Evolutionary conservation across 352 stramenopile species (phyloP), one percentile per base, ranked within the genome.

Genomic region (Saprolegnia diclina): DNA sequence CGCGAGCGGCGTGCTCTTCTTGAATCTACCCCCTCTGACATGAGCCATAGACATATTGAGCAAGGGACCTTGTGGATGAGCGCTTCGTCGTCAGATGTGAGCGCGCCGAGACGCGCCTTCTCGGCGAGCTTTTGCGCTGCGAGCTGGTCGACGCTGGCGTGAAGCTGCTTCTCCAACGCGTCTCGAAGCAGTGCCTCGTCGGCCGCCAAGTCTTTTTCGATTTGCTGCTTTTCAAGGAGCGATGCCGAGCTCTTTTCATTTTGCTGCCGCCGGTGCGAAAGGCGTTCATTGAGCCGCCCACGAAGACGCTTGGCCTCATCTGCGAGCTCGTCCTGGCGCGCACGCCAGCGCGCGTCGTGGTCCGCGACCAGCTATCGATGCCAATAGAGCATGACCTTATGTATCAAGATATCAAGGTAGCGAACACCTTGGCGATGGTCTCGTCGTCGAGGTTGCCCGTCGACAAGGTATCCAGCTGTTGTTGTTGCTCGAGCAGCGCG

Each of bases 191-290:
- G 56, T 0, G 71, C 69, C 55, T 76, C 55, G 46, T 80, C 57
- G 16, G 66, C 62, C 10, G 50, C 48, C 44, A 59, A 46, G 13
- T 82, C 76, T 67, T 81, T 80, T 24, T 76, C 65, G n/a, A 79
- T 76, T 48, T 83, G 74, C 9, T 76, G 72, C 37, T 69, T 77
- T 1, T 81, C 73, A 22, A 85, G 26, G 0, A 73, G 56, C 64
- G 81, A 74, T n/a, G 80, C 59, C 6, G 74, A 13, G 52, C 52
- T 59, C 13, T 24, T 19, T 6, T 63, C 54, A 9, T 81, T 74
- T 26, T 76, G 77, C 11, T 61, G 40, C 9, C 62, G 62, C 18
- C 46, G 50, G 11, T 29, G 24, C 4, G 24, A 3, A 5, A 68
- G 4, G 0, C 62, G 40, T 21, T 68, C 62, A 0, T 59, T 18